phyloP scores from a whole-genome alignment of 129 eudicot genomes.

The Centella asiatica region DNA sequence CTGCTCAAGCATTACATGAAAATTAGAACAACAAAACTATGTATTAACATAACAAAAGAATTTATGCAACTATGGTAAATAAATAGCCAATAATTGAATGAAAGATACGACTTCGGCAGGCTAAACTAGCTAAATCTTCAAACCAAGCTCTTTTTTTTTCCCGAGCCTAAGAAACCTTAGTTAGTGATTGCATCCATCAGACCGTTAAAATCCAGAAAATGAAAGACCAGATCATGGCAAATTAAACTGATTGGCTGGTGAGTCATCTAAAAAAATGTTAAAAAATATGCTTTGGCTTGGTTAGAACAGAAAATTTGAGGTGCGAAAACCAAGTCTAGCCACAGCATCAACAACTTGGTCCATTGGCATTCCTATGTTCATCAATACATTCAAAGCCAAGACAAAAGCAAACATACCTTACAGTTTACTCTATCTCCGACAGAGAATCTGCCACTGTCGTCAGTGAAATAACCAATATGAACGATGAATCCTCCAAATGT shows the following conservation, averaged over 20 bases:
- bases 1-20: too few relatives aligned
- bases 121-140: too few relatives aligned
- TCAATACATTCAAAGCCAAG: conserved; percentile 3
- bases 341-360: not conserved
- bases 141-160: too few relatives aligned
- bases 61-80: not conserved
- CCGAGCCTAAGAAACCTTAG: not conserved
- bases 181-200: not conserved
- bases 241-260: not conserved
- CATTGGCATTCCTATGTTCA: not conserved
- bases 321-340: not conserved
- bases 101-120: too few relatives aligned
- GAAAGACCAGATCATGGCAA: not conserved
- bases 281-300: not conserved
- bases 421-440: conserved; percentile 75
- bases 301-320: not conserved
- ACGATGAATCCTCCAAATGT: conserved; percentile 69
- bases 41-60: too few relatives aligned
- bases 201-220: not conserved
- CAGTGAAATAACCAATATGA: conserved; percentile 70
- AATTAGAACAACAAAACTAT: too few relatives aligned
- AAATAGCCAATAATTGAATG: not conserved
- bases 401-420: conserved; percentile 40
- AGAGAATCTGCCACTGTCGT: conserved; percentile 42
- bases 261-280: too few relatives aligned